Base-by-base conservation (phyloP, 768 basidiomycete species). In the Clavaria fumosa region DNA sequence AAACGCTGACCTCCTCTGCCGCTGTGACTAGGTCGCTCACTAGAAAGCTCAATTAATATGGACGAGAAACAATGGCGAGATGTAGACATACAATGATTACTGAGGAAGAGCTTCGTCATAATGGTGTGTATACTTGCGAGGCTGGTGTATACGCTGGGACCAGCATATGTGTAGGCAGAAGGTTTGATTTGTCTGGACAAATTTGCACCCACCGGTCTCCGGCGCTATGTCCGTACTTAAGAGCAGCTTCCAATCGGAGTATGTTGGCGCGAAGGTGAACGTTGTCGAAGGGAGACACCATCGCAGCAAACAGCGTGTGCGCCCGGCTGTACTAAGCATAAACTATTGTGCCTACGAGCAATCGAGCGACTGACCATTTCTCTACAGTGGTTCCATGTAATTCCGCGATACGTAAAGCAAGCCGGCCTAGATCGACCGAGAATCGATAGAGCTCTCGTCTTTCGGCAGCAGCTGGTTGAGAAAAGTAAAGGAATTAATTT, bases 271-370 rank as follows among this genome's bases (percentile, higher is more conserved):
- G 69, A 15, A 78, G 61, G 47, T 80, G 76, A 0, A 69, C 62
- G 39, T 67, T 75, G 48, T 78, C 75, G 47, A 72, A 82, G 1
- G 73, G 73, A 3, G 78, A 72, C 4, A 75, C 73, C 62, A 78
- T 64, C 3, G 68, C 61, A 43, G 66, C 67, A 48, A 67, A 78
- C 33, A 78, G 53, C 1, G 77, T 66, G 44, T 72, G 65, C 1
- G 75, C 71, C 24, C 75, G 73, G 44, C 75, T 78, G 39, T 18
- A 40, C 12, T 4, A 35, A 37, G 27, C 23, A 36, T 23, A 30
- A 23, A 34, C 34, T 41, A 24, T 12, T 50, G 32, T 31, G 41
- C 32, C 26, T 34, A n/a, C n/a, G 9, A 9, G n/a, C n/a, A 30
- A 7, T 12, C 24, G 22, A 39, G 5, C n/a, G 23, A 34, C 56